Base-by-base conservation (phyloP, 192 early-diverging fungal species). In the Radiomyces spectabilis region DNA sequence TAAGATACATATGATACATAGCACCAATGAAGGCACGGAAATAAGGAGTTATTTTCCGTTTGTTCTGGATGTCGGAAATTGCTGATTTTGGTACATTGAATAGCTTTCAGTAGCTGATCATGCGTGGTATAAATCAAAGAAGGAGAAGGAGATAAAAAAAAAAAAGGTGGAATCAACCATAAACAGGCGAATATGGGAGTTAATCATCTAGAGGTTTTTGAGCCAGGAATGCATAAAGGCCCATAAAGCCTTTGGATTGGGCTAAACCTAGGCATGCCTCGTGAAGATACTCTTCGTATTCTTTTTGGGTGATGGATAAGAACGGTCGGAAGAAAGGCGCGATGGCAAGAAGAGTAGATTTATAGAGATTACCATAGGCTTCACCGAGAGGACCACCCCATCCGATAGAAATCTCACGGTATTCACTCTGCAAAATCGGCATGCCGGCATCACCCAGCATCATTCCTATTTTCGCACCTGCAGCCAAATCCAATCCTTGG, bases 361-460 rank as follows among this genome's bases (percentile, higher is more conserved):
- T 39, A 30, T 44, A 61, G 1, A 45, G 24, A 27, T 53, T 41
- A 12, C 42, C 44, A 35, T 38, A 61, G 26, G 41, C 59, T 13
- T 61, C 50, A 19, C 59, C 59, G 19, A 61, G 34, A 40, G 49
- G 42, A 6, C 59, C 59, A 21, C 59, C 59, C 59, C 59, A 61
- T n/a, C 59, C 59, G 18, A 61, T 22, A 18, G 59, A 51, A 2
- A 61, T 27, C 30, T 61, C 59, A 25, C 59, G 51, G 42, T 61
- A 61, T 46, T 61, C 59, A 18, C 41, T 46, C 18, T 61, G 59
- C 24, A 61, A n/a, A 7, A 61, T 53, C 13, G 41, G 52, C 41
- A 61, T 37, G 8, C 51, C 41, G 19, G 19, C 41, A 38, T 53
- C 59, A 42, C 33, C 45, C 18, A 61, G 24, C 31, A 61, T 44